Percentiles rank a stretch among this genome's conserved stretches.
Conservation (phyloP, 176 grass and related monocot genomes). For the Otatea glauca region DNA sequence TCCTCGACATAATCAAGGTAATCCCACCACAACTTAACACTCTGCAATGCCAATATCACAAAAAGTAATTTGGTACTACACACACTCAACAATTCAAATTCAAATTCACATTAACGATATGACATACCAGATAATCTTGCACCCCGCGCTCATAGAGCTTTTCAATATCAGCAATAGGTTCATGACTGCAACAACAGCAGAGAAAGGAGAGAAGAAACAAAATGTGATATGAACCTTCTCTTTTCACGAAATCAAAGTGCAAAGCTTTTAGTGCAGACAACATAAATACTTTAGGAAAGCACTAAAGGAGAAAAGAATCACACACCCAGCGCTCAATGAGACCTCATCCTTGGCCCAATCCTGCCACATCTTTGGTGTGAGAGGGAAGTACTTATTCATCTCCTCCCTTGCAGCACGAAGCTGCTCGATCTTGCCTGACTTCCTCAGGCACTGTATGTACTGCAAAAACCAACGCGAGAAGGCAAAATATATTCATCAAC, state of each 20-base stretch:
- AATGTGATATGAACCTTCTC: not conserved
- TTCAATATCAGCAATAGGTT: constrained; percentile 67
- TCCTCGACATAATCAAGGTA: constrained; percentile 91
- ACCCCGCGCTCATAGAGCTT: constrained; percentile 85
- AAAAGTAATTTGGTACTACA: constrained; percentile 37
- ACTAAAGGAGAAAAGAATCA: not conserved
- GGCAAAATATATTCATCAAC: constrained; percentile 11
- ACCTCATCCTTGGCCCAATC: constrained; percentile 90
- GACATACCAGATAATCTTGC: constrained; percentile 92
- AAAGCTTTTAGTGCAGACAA: not conserved
- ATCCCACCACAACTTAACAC: constrained; percentile 77
- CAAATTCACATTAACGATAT: constrained; percentile 9
- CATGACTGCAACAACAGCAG: constrained; percentile 51
- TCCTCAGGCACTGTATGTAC: constrained; percentile 86
- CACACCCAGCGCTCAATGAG: constrained; percentile 69
- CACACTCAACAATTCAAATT: not conserved
- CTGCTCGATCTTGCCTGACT: constrained; percentile 76
- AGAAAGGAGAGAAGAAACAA: constrained; percentile 15
- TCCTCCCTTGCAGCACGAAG: constrained; percentile 76
- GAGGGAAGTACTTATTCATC: constrained; percentile 79
- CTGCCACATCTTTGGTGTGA: constrained; percentile 85
- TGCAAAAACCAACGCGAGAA: constrained; percentile 17
- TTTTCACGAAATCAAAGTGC: not conserved
- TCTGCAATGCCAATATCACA: constrained; percentile 57
- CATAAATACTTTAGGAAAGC: not conserved